A percentile compares a stretch with the other conserved stretches of the same genome.
phyloP scores from a whole-genome alignment of 2,329 filamentous ascomycete genomes.

The Neofusicoccum parvum region DNA sequence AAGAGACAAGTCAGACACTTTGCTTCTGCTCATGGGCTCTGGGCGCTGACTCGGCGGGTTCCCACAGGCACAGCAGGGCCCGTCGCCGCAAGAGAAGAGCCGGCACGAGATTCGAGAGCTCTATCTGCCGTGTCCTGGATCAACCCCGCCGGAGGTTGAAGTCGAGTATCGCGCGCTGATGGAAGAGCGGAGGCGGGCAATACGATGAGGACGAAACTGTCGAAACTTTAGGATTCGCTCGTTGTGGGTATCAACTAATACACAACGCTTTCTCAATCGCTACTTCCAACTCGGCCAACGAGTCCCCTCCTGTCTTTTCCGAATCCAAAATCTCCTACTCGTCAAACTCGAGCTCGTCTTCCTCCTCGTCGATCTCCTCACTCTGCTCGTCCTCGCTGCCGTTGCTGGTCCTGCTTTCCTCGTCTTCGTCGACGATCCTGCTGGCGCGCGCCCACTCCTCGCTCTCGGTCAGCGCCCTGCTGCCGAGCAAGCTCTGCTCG shows the following conservation, averaged over 20 bases:
- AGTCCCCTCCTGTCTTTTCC: not conserved
- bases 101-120: not conserved
- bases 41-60: not conserved
- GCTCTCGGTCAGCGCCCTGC: conserved; percentile 32
- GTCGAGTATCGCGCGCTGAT: not conserved
- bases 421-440: conserved; percentile 35
- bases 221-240: not conserved
- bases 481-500: conserved; percentile 15
- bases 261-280: not conserved
- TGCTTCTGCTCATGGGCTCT: not conserved
- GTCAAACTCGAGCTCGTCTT: conserved; percentile 26
- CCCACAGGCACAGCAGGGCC: too few species aligned
- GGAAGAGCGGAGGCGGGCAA: not conserved
- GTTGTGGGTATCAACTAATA: conserved; percentile 8
- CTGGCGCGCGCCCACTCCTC: conserved; percentile 41
- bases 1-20: not conserved
- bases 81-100: not conserved
- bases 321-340: not conserved
- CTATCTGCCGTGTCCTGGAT: not conserved
- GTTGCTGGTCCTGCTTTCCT: not conserved
- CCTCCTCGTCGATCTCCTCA: conserved; percentile 40
- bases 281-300: not conserved
- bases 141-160: not conserved
- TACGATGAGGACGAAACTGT: not conserved
- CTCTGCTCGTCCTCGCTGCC: conserved; percentile 24